These are phyloP conservation scores for Limnomonas spitsbergensis DNA, from an alignment of 139 green algal species.

Conservation along the genomic window DNA sequence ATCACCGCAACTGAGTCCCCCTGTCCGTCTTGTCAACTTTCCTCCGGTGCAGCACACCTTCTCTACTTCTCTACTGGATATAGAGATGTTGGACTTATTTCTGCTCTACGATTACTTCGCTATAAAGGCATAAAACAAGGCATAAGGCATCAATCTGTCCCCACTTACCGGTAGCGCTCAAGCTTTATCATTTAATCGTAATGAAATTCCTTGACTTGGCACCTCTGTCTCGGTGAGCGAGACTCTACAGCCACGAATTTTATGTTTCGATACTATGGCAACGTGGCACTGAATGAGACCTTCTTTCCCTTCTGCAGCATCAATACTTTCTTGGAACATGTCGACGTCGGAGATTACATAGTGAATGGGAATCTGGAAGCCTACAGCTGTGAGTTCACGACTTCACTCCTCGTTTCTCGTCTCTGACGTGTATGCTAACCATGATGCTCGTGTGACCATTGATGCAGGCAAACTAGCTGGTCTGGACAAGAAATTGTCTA, in stretches of 20 bases:
- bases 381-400: conserved; percentile 82
- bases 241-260: no score
- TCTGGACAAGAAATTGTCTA: conserved; percentile 94
- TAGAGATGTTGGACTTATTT: not conserved
- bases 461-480: conserved; percentile 91
- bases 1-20: no score
- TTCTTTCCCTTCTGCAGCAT: conserved; percentile 53
- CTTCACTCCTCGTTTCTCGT: no score
- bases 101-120: not conserved
- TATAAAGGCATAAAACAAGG: not conserved
- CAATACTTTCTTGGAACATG: conserved; percentile 81
- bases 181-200: not conserved
- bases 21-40: no score
- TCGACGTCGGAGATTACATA: conserved; percentile 87
- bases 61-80: no score
- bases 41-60: no score
- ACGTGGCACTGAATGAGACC: not conserved
- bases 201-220: conserved; percentile 39
- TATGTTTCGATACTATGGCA: no score
- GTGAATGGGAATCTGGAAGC: conserved; percentile 86
- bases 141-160: not conserved
- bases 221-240: conserved; percentile 24
- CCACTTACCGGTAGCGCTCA: no score
- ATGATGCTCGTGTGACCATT: no score
- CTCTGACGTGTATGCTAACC: no score